Evolutionary conservation across 495 filamentous ascomycete genomes (phyloP), one percentile per base, ranked within the genome.

Genomic region (Penicillium turbatum): DNA sequence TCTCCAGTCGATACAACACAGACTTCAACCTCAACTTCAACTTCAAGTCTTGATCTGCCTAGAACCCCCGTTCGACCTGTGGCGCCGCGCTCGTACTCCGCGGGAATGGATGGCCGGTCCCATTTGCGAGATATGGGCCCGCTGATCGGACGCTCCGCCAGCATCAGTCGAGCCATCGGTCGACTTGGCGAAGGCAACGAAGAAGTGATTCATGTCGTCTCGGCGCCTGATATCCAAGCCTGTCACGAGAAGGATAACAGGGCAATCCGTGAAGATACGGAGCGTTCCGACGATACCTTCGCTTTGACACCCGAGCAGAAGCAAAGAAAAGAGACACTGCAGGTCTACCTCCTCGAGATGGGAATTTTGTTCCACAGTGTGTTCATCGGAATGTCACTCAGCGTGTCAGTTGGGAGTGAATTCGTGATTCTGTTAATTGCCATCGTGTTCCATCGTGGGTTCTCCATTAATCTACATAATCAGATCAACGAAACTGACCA

Each of bases 341-440:
- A 91, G 60, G 86, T 85, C 42, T 70, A 87, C 27, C 74, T 91
- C 11, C 77, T 90, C 6, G 87, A 91, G 64, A 82, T 86, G 36
- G 87, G 87, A n/a, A 90, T 90, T 54, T 72, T 91, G 3, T 90
- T 90, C 59, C 87, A 91, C 69, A 85, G 81, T 60, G 77, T 91
- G 26, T 90, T 91, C 55, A 91, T 91, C 54, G 87, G 87, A 53
- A 89, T 91, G 85, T 86, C 87, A 1, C 72, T 91, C 17, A 86
- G 82, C 12, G 86, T 90, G 1, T 83, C 86, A 0, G 82, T 82
- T 0, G 87, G 86, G 0, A 76, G 83, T 5, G 80, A 84, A 19
- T 91, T 91, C 65, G 74, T 83, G 40, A 82, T 90, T 19, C 82
- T 91, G 46, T 67, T 90, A 10, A 73, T 87, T 37, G 87, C 86